Percentiles rank a stretch among this genome's conserved stretches.
phyloP scores from a whole-genome alignment of 202 grass and related monocot species.

The Musa balbisiana region DNA sequence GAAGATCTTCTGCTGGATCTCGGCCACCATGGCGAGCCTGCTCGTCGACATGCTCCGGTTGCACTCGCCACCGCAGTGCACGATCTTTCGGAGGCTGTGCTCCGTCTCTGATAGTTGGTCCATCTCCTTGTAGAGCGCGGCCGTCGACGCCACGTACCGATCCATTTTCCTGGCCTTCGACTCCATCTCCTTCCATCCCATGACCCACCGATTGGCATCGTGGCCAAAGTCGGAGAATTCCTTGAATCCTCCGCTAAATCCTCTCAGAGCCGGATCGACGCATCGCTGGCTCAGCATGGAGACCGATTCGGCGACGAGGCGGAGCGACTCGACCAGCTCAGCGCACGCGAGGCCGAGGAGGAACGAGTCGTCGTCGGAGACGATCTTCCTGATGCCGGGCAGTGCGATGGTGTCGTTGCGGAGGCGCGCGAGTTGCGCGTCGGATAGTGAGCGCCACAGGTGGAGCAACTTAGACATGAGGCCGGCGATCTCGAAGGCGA shows the following conservation, averaged over 20 bases:
- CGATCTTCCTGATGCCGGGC: constrained; percentile 53
- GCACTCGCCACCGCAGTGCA: constrained; percentile 20
- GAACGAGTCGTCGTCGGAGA: constrained; percentile 66
- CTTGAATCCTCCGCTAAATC: constrained; percentile 35
- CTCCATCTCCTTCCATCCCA: constrained; percentile 71
- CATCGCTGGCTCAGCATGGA: constrained; percentile 43
- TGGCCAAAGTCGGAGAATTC: constrained; percentile 49
- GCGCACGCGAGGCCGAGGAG: constrained; percentile 58
- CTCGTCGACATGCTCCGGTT: constrained; percentile 32
- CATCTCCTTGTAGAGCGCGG: constrained; percentile 55
- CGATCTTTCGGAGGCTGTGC: constrained; percentile 50
- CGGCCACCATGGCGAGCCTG: constrained; percentile 49
- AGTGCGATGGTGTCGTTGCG: constrained; percentile 45
- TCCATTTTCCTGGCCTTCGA: constrained; percentile 52
- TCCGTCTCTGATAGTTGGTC: constrained; percentile 62
- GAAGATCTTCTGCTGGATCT: constrained; percentile 78
- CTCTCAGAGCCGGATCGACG: constrained; percentile 34
- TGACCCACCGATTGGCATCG: constrained; percentile 59
- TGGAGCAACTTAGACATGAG: constrained; percentile 77
- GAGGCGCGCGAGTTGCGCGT: constrained; percentile 49
- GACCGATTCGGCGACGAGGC: constrained; percentile 36
- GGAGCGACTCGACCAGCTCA: constrained; percentile 62
- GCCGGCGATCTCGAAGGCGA: constrained; percentile 69
- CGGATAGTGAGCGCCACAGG: constrained; percentile 57
- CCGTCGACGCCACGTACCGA: constrained; percentile 35